phyloP scores from a whole-genome alignment of 371 early-diverging fungal genomes.

The Apophysomyces elegans region DNA sequence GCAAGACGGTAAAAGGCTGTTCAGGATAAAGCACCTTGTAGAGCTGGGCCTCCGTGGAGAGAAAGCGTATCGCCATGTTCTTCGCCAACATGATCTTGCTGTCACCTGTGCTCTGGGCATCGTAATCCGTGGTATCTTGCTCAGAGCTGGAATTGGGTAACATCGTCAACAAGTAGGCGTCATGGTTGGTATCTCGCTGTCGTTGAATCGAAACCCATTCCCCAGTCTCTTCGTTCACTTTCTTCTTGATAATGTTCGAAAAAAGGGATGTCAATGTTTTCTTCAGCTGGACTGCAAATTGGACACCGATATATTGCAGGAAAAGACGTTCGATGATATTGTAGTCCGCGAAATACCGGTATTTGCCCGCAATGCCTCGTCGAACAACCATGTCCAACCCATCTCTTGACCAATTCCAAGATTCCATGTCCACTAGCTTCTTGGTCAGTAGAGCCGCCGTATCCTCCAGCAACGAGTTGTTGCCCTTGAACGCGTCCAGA shows the following conservation, averaged over 20 bases:
- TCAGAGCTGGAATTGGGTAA: neutral
- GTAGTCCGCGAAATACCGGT: constrained; percentile 21
- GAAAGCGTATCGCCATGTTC: constrained; percentile 11
- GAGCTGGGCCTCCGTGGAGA: constrained; percentile 20
- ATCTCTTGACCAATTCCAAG: constrained; percentile 18
- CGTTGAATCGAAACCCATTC: neutral
- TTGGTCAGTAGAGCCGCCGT: constrained; percentile 18
- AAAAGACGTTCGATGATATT: constrained; percentile 20
- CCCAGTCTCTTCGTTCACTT: neutral
- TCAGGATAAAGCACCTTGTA: constrained; percentile 10
- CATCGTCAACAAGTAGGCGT: neutral
- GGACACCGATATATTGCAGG: constrained; percentile 21
- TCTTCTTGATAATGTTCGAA: neutral
- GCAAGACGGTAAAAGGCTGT: constrained; percentile 18
- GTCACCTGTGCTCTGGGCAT: neutral
- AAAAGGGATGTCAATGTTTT: neutral
- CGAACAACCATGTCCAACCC: constrained; percentile 18
- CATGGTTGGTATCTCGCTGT: neutral
- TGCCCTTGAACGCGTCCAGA: constrained; percentile 10
- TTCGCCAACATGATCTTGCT: constrained; percentile 5
- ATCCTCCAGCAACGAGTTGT: constrained; percentile 13
- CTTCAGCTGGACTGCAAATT: constrained; percentile 13
- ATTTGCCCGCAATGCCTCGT: constrained; percentile 17
- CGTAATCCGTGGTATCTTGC: neutral
- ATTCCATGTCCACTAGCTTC: constrained; percentile 11